Percentiles rank a stretch among this genome's conserved stretches.
phyloP scores from a whole-genome alignment of 345 rosid species.

The Cardamine resedifolia region DNA sequence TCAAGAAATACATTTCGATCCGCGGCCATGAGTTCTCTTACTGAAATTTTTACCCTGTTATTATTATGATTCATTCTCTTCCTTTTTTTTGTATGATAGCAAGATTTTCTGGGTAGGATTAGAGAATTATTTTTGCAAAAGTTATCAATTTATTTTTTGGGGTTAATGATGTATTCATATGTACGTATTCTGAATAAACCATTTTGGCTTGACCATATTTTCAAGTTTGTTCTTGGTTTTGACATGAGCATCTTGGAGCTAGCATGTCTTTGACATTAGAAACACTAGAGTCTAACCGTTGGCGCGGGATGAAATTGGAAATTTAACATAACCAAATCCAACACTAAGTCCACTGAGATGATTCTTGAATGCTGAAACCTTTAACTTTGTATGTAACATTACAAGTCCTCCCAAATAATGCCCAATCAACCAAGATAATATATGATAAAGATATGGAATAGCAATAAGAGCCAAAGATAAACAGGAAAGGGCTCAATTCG shows the following conservation, averaged over 20 bases:
- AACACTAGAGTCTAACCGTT: not conserved
- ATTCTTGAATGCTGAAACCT: slow-evolving; percentile 1
- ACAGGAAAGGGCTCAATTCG: slow-evolving; percentile 12
- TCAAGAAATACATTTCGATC: slow-evolving; percentile 80
- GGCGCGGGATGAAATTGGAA: not conserved
- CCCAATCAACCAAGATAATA: not conserved
- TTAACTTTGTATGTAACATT: not conserved
- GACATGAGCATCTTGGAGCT: not conserved
- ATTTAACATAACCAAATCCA: not conserved
- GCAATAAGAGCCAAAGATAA: not conserved
- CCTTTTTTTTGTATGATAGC: slow-evolving; percentile 25
- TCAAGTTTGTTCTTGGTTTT: slow-evolving; percentile 25
- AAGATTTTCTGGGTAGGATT: slow-evolving; percentile 29
- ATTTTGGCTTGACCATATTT: slow-evolving; percentile 5
- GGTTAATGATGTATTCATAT: slow-evolving; percentile 24
- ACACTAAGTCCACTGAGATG: not conserved
- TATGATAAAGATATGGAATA: not conserved
- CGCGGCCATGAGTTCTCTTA: slow-evolving; percentile 92
- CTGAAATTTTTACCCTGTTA: slow-evolving; percentile 34
- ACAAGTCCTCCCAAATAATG: not conserved
- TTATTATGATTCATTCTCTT: slow-evolving; percentile 22
- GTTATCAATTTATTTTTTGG: not conserved
- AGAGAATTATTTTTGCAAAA: slow-evolving; percentile 12
- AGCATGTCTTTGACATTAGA: not conserved
- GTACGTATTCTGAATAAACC: slow-evolving; percentile 32